Evolutionary conservation across 371 early-diverging fungal species (phyloP).

Genomic region (Choanephora cucurbitarum): DNA sequence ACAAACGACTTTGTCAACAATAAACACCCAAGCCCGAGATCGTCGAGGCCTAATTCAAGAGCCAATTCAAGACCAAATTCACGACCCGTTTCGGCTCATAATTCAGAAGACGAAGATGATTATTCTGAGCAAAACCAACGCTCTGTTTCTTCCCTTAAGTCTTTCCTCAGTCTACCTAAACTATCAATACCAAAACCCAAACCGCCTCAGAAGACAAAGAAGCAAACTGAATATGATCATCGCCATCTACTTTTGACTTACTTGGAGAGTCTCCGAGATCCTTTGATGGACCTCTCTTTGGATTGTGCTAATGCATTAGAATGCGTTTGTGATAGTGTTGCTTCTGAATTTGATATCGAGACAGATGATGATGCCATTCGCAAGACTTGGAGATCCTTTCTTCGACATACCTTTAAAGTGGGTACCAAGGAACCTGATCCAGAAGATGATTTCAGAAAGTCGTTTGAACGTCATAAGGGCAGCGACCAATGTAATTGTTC

Average conservation of each 20-base stretch:
- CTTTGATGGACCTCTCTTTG: slow-evolving; percentile 52
- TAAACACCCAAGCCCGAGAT: slow-evolving; percentile 8
- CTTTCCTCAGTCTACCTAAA: slow-evolving; percentile 30
- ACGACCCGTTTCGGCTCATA: slow-evolving; percentile 14
- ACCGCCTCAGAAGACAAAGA: slow-evolving; percentile 44
- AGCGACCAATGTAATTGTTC: slow-evolving; percentile 33
- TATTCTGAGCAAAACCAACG: slow-evolving; percentile 35
- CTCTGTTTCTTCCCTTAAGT: slow-evolving; percentile 40
- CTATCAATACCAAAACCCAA: slow-evolving; percentile 23
- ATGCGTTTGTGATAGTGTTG: slow-evolving; percentile 48
- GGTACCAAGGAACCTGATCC: slow-evolving; percentile 12
- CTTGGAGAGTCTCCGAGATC: slow-evolving; percentile 56
- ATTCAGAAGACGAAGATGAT: slow-evolving; percentile 29
- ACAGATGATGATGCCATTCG: slow-evolving; percentile 41
- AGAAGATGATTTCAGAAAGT: slow-evolving; percentile 7
- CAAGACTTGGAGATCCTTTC: slow-evolving; percentile 37
- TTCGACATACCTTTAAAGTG: slow-evolving; percentile 31
- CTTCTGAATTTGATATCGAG: slow-evolving; percentile 50
- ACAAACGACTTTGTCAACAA: slow-evolving; percentile 23
- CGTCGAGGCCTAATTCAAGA: slow-evolving; percentile 8
- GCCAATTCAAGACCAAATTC: slow-evolving; percentile 13
- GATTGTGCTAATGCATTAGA: slow-evolving; percentile 52
- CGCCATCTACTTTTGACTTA: slow-evolving; percentile 58
- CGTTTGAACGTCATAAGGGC: slow-evolving; percentile 19
- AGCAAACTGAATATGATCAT: slow-evolving; percentile 54